These are phyloP conservation scores for Lodderomyces theae DNA, from an alignment of 1,139 yeast species.

Conservation along the genomic window DNA sequence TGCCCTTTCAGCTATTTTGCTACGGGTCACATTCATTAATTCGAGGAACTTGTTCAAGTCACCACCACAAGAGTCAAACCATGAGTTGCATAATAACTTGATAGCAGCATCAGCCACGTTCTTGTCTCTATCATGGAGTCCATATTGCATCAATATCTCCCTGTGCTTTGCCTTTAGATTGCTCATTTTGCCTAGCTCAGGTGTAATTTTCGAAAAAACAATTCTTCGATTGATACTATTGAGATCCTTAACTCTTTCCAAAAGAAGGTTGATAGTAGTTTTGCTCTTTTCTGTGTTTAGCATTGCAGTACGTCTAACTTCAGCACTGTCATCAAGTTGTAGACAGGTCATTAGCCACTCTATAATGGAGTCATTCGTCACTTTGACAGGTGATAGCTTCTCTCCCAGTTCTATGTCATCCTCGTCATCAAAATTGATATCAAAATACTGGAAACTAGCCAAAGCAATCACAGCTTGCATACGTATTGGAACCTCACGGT, in stretches of 20 bases:
- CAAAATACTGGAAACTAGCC: constrained; percentile 67
- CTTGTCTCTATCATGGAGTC: constrained; percentile 81
- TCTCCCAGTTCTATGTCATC: constrained; percentile 25
- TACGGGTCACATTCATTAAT: constrained; percentile 59
- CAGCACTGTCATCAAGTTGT: constrained; percentile 80
- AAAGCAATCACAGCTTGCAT: constrained; percentile 80
- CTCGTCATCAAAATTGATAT: constrained; percentile 37
- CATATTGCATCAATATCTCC: constrained; percentile 74
- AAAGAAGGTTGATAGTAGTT: constrained; percentile 54
- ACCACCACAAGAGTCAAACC: constrained; percentile 70
- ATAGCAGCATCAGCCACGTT: constrained; percentile 70
- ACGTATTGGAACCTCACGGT: constrained; percentile 77
- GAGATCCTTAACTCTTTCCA: constrained; percentile 82
- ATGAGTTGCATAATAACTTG: constrained; percentile 63
- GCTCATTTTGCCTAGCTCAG: constrained; percentile 67
- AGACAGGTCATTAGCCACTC: constrained; percentile 53
- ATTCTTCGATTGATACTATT: constrained; percentile 70
- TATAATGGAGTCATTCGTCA: constrained; percentile 32
- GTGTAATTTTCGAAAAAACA: constrained; percentile 67
- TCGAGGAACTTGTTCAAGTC: constrained; percentile 73
- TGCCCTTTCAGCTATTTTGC: constrained; percentile 65
- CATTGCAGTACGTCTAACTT: constrained; percentile 83
- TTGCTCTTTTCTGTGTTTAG: constrained; percentile 60
- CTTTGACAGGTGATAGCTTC: constrained; percentile 9
- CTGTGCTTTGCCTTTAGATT: constrained; percentile 55